Base-by-base conservation (phyloP, 202 grass and related monocot genomes). In the Schoenoplectus tabernaemontani region DNA sequence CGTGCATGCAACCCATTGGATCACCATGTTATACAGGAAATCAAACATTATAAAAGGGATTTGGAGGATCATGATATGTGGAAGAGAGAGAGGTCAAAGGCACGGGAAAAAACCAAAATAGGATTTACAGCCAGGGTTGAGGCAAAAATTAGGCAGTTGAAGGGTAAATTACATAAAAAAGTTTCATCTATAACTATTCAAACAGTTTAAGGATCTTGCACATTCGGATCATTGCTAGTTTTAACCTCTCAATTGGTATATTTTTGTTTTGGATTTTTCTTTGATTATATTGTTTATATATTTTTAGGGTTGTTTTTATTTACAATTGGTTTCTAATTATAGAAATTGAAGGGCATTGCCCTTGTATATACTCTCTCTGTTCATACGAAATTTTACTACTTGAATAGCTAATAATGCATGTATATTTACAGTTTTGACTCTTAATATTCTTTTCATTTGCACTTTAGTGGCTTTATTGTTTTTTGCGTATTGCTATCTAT, bases 11-110 rank as follows among this genome's bases (percentile, higher is more conserved):
- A 91, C 81, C 96, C 96, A 79, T 85, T 93, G 50, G 96, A 93
- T 85, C 92, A 99, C 84, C 96, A 99, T 83, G 92, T 99, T 74
- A 96, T 96, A 58, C 96, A 99, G 83, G 96, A 99, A 79, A 99
- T 96, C 34, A 99, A 96, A 56, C 96, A 96, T 81, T 82, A 89
- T 46, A 78, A 78, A 65, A 96, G 91, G 76, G 96, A 99, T 32
- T 83, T 96, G 0, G 92, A 96, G 79, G 96, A 99, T 78, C 78
- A 93, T 68, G 85, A 67, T 43, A 99, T 96, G 92, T 99, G 96
- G 96, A 93, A 93, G 82, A 91, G 96, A 78, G 96, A 93, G 60
- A 82, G 88, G 57, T 86, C 88, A 5, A 99, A 93, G 82, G 92
- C 96, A 4, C 82, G 92, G 51, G 88, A 93, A 80, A 81, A 78